Percentiles rank a stretch among this genome's conserved stretches.
Evolutionary conservation across 805 yeast genomes (phyloP).

Genomic region (Candida andamanensis): DNA sequence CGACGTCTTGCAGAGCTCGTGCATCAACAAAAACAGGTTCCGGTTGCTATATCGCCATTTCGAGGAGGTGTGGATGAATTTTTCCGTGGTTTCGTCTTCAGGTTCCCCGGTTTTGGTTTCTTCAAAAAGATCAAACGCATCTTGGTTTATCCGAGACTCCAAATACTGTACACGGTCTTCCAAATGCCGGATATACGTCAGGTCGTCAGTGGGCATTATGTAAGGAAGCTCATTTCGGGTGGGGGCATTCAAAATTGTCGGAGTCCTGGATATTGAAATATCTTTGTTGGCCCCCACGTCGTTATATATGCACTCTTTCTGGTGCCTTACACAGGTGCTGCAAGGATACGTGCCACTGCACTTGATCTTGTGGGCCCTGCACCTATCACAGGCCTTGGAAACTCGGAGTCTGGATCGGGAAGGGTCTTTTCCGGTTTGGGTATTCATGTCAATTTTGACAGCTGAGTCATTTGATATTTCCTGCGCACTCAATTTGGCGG

Average conservation of each 20-base stretch:
- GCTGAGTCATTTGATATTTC: no score
- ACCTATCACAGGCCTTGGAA: conserved; percentile 51
- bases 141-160: conserved; percentile 24
- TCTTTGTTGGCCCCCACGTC: conserved; percentile 3
- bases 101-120: conserved; percentile 15
- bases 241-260: conserved; percentile 7
- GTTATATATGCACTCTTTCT: conserved; percentile 28
- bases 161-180: conserved; percentile 39
- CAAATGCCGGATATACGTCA: conserved; percentile 25
- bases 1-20: conserved; percentile 32
- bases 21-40: conserved; percentile 39
- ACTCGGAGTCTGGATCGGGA: conserved; percentile 35
- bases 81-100: conserved; percentile 16
- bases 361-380: conserved; percentile 52
- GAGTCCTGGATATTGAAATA: conserved; percentile 1
- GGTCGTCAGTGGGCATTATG: conserved; percentile 7
- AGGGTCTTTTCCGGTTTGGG: no score
- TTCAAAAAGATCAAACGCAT: conserved; percentile 11
- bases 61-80: conserved; percentile 21
- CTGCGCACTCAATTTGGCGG: no score
- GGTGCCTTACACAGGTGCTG: conserved; percentile 37
- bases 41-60: conserved; percentile 47
- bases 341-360: conserved; percentile 55
- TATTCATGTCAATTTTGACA: no score
- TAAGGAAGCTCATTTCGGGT: conserved; percentile 10